Conservation (phyloP, 1,284 basidiomycete genomes). For the Neolentinus lepideus region DNA sequence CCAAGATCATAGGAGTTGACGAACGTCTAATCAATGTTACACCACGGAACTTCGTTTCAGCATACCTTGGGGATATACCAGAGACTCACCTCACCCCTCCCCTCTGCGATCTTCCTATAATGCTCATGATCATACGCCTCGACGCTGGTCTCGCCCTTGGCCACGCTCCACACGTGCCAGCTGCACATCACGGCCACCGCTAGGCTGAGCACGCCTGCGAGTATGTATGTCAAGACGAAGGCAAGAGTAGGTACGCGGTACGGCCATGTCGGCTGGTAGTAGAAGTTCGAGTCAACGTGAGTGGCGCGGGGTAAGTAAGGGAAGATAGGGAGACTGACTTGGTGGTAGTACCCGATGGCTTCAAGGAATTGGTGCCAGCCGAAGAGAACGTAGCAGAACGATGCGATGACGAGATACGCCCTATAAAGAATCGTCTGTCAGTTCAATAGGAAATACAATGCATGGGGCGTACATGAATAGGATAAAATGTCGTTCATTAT, state of each 20-base stretch:
- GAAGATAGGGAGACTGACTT: slow-evolving; percentile 20
- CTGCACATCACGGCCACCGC: slow-evolving; percentile 76
- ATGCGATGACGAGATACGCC: slow-evolving; percentile 64
- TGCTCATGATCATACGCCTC: slow-evolving; percentile 86
- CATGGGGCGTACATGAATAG: slow-evolving; percentile 74
- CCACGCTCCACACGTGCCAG: slow-evolving; percentile 78
- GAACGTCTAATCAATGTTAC: slow-evolving; percentile 58
- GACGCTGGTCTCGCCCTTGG: slow-evolving; percentile 84
- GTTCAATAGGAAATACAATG: background rate
- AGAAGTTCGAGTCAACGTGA: background rate
- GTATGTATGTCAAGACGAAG: slow-evolving; percentile 75
- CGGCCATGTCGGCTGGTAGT: slow-evolving; percentile 42
- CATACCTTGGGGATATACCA: too few relatives aligned
- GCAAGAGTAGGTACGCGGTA: slow-evolving; percentile 59
- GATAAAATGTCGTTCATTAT: slow-evolving; percentile 95
- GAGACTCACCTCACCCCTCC: slow-evolving; percentile 64
- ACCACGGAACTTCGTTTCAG: too few relatives aligned
- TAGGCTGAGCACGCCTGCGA: slow-evolving; percentile 67
- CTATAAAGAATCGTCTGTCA: slow-evolving; percentile 27
- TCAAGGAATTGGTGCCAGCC: slow-evolving; percentile 54
- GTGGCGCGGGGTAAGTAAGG: background rate
- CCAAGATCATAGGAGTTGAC: slow-evolving; percentile 93
- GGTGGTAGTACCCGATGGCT: slow-evolving; percentile 47
- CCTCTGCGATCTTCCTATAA: slow-evolving; percentile 66
- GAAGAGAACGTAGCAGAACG: slow-evolving; percentile 47